These are phyloP conservation scores for Leucocoprinus birnbaumii DNA, from an alignment of 768 basidiomycete genomes.

Conservation along the genomic window DNA sequence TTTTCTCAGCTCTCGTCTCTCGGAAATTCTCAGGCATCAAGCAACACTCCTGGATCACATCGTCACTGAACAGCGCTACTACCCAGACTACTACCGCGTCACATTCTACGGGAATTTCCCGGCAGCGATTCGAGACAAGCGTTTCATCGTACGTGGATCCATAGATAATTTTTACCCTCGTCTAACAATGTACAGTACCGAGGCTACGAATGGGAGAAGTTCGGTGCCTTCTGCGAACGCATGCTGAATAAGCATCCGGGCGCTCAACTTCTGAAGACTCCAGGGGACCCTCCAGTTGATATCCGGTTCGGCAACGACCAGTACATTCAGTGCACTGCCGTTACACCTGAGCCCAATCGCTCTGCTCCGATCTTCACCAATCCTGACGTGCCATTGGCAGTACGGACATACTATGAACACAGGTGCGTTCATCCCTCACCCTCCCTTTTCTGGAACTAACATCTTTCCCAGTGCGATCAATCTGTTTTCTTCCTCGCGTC, in stretches of 20 bases:
- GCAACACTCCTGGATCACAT: constrained; percentile 88
- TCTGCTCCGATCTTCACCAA: constrained; percentile 77
- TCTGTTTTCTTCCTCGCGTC: constrained; percentile 74
- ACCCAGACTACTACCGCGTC: constrained; percentile 91
- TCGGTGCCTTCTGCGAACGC: constrained; percentile 83
- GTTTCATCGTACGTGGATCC: constrained; percentile 72
- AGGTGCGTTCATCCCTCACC: constrained; percentile 41
- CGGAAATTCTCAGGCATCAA: constrained; percentile 84
- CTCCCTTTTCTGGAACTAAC: not conserved
- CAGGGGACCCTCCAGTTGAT: constrained; percentile 78
- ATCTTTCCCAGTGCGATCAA: constrained; percentile 65
- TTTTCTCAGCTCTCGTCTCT: constrained; percentile 61
- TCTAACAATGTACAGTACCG: constrained; percentile 60
- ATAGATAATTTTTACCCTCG: not conserved
- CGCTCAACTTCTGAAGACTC: constrained; percentile 71
- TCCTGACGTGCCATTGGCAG: constrained; percentile 75
- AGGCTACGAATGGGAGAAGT: constrained; percentile 94
- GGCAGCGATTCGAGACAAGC: constrained; percentile 78
- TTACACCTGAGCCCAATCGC: constrained; percentile 83
- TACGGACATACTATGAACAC: constrained; percentile 86
- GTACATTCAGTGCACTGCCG: constrained; percentile 86
- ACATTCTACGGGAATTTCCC: constrained; percentile 94
- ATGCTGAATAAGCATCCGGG: constrained; percentile 90
- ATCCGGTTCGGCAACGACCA: constrained; percentile 76
- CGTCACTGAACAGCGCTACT: constrained; percentile 77